Evolutionary conservation across 768 basidiomycete genomes (phyloP), one percentile per base, ranked within the genome.

Genomic region (Suillus lakei): DNA sequence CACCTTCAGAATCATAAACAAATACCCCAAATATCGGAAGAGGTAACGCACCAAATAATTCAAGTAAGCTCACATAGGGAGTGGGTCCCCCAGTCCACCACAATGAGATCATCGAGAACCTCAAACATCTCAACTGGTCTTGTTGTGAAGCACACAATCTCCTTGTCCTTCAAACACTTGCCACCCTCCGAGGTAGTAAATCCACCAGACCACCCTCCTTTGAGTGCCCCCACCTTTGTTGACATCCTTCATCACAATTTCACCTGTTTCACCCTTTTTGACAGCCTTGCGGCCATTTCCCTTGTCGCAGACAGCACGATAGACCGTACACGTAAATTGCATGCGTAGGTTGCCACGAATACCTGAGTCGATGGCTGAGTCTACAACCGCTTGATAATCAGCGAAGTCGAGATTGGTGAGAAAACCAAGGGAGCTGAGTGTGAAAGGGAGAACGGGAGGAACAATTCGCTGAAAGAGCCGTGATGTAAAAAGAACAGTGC

Each of bases 401-500:
- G 88, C 83, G 76, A 98, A 95, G 82, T 99, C 90, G 74, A 99
- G 98, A 75, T 96, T 98, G 48, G 95, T 99, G 62, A 96, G 91
- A 80, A 99, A 99, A 54, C 98, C 97, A 30, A 99, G 87, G 5
- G 97, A 98, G 51, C 98, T 98, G 32, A 99, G 85, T 2, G 98
- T 96, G 76, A 99, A 99, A 1, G 98, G 90, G 16, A 99, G 90
- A 43, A 99, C 95, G 16, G 98, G 98, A n/a, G 98, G 98, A 18
- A 99, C 98, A 72, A 99, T 95, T 61, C 90, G 89, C 76, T 99
- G 98, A 82, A 99, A 99, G 38, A 99, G 83, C 98, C 98, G 99
- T 4, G 98, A 99, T n/a, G 98, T 98, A 81, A 98, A 99, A 18
- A 99, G 86, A 3, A 99, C 96, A 0, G 98, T 99, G 16, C 98